Evolutionary conservation across 768 basidiomycete genomes (phyloP).

Genomic region (Auricularia sp.): DNA sequence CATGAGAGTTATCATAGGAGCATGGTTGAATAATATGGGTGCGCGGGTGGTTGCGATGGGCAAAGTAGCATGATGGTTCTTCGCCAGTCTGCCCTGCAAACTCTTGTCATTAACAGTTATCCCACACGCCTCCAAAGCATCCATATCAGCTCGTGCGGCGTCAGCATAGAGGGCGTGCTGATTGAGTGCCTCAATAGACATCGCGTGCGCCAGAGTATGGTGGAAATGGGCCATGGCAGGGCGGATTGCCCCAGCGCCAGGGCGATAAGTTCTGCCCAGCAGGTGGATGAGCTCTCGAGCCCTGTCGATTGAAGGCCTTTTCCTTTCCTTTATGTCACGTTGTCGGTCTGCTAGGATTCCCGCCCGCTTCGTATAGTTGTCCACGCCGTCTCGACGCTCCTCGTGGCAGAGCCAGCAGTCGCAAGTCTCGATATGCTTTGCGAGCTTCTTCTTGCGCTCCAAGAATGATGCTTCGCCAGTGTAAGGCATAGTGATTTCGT

Average conservation of each 20-base stretch:
- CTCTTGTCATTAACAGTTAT: background rate
- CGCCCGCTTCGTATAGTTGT: background rate
- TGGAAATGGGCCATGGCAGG: background rate
- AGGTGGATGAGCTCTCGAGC: background rate
- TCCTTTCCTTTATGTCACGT: background rate
- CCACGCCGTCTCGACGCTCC: background rate
- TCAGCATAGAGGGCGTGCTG: background rate
- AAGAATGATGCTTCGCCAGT: background rate
- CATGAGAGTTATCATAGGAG: background rate
- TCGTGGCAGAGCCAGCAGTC: background rate
- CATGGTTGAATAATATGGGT: background rate
- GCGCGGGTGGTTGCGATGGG: background rate
- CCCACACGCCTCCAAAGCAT: background rate
- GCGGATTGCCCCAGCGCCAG: background rate
- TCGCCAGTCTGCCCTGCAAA: background rate
- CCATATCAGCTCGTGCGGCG: background rate
- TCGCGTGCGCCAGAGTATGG: background rate
- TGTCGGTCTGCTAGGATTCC: background rate
- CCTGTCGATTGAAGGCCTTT: background rate
- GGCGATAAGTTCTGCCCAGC: background rate
- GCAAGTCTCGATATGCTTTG: background rate
- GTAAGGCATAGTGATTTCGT: slow-evolving; percentile 17
- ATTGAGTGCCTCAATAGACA: background rate
- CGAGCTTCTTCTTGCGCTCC: background rate
- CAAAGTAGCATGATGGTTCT: background rate